phyloP scores from a whole-genome alignment of 805 yeast genomes.

The Diddensiella caesifluorescens region DNA sequence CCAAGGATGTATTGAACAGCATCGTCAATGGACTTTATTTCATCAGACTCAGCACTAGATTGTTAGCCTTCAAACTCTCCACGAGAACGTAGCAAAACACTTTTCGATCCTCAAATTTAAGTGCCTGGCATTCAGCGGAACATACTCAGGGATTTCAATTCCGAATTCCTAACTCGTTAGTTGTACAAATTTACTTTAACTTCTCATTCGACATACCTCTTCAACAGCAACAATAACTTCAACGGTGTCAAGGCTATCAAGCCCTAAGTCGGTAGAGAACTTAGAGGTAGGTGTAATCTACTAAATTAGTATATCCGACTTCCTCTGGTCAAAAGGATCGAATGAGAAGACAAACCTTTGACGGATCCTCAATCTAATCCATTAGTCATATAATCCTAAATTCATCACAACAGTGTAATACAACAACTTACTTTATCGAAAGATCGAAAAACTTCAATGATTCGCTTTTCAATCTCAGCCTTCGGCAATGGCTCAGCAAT shows the following conservation, averaged over 20 bases:
- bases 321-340: slow-evolving; percentile 1
- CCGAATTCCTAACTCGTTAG: slow-evolving; percentile 42
- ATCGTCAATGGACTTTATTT: slow-evolving; percentile 81
- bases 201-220: slow-evolving; percentile 36
- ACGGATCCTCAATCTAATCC: slow-evolving; percentile 20
- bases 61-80: slow-evolving; percentile 5
- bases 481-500: slow-evolving; percentile 60
- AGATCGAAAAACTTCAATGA: slow-evolving; percentile 67
- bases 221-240: slow-evolving; percentile 93
- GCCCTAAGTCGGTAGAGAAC: slow-evolving; percentile 54
- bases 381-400: slow-evolving; percentile 18
- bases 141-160: slow-evolving; percentile 48
- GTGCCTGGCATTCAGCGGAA: slow-evolving; percentile 1
- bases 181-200: neutral
- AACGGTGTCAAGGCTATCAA: slow-evolving; percentile 87
- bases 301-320: slow-evolving; percentile 17
- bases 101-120: neutral
- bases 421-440: slow-evolving; percentile 47
- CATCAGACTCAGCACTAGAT: slow-evolving; percentile 65
- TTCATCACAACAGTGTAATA: neutral
- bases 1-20: slow-evolving; percentile 74
- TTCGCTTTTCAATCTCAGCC: slow-evolving; percentile 78
- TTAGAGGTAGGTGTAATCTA: slow-evolving; percentile 36
- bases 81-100: neutral
- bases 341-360: slow-evolving; percentile 16